Evolutionary conservation across 1,284 basidiomycete species (phyloP).

Genomic region (Cerrena zonata): DNA sequence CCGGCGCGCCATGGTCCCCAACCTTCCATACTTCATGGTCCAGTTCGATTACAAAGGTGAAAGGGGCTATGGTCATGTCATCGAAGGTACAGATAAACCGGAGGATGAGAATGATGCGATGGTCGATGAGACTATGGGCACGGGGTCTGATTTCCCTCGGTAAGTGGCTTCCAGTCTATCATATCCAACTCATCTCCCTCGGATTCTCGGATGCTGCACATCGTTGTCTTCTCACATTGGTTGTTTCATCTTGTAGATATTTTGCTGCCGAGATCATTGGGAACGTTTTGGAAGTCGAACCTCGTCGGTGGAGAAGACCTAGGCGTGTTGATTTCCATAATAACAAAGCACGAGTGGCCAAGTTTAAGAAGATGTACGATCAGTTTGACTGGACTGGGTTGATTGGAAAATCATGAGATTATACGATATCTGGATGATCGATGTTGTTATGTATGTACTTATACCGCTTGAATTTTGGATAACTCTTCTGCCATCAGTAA

Average conservation of each 20-base stretch:
- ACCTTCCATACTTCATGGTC: slow-evolving; percentile 97
- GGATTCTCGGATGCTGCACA: too few relatives aligned
- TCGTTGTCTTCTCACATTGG: background rate
- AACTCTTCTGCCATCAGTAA: too few relatives aligned
- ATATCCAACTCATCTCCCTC: slow-evolving; percentile 2
- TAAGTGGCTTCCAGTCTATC: slow-evolving; percentile 34
- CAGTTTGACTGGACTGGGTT: slow-evolving; percentile 78
- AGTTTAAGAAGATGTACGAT: slow-evolving; percentile 65
- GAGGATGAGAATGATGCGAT: slow-evolving; percentile 57
- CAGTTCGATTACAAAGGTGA: slow-evolving; percentile 97
- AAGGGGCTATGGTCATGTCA: slow-evolving; percentile 94
- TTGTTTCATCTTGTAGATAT: slow-evolving; percentile 47
- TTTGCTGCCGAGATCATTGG: slow-evolving; percentile 96
- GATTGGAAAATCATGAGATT: slow-evolving; percentile 35
- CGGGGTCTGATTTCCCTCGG: slow-evolving; percentile 84
- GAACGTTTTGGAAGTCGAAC: slow-evolving; percentile 82
- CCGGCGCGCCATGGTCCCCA: slow-evolving; percentile 87
- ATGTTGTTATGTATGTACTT: too few relatives aligned
- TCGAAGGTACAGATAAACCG: slow-evolving; percentile 78
- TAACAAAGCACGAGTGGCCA: slow-evolving; percentile 65
- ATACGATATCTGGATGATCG: too few relatives aligned
- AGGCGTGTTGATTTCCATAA: slow-evolving; percentile 64
- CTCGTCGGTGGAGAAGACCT: slow-evolving; percentile 82
- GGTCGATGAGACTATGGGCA: slow-evolving; percentile 80
- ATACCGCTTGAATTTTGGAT: too few relatives aligned